phyloP scores from a whole-genome alignment of 1,284 basidiomycete species.

The Ceratobasidium sp. region DNA sequence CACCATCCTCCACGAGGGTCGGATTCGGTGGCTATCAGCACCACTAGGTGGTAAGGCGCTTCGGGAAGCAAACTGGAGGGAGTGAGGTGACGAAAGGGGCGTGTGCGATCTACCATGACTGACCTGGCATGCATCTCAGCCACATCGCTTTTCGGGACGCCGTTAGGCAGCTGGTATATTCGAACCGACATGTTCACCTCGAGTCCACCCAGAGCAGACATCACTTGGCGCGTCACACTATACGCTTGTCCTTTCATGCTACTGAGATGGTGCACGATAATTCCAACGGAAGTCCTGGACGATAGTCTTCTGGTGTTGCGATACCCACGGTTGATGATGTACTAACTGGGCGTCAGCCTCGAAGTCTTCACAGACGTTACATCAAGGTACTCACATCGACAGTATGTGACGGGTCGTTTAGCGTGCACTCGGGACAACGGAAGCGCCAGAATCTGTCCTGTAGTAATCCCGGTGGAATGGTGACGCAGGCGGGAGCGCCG shows the following conservation, averaged over 20 bases:
- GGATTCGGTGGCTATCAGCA: conserved; percentile 27
- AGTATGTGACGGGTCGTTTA: too few species aligned
- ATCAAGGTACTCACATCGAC: too few species aligned
- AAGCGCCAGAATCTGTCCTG: neutral
- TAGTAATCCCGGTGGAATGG: neutral
- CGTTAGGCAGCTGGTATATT: too few species aligned
- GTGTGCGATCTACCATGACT: too few species aligned
- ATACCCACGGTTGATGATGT: conserved; percentile 32
- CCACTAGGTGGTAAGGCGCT: conserved; percentile 29
- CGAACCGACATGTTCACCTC: conserved; percentile 15
- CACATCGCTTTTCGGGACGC: too few species aligned
- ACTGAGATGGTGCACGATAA: conserved; percentile 18
- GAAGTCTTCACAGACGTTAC: too few species aligned
- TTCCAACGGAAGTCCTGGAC: neutral
- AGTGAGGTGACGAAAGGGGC: too few species aligned
- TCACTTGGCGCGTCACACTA: neutral
- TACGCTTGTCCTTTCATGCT: too few species aligned
- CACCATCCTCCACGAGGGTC: conserved; percentile 37
- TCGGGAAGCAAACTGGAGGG: conserved; percentile 6
- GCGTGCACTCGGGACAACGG: conserved; percentile 32
- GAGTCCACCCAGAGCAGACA: conserved; percentile 1
- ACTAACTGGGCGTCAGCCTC: neutral
- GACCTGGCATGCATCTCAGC: too few species aligned
- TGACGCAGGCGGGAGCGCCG: neutral
- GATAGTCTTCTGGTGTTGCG: conserved; percentile 2